Percentiles rank a stretch among this genome's conserved stretches.
phyloP scores from a whole-genome alignment of 805 yeast species.

The Saturnispora kantuleensis region DNA sequence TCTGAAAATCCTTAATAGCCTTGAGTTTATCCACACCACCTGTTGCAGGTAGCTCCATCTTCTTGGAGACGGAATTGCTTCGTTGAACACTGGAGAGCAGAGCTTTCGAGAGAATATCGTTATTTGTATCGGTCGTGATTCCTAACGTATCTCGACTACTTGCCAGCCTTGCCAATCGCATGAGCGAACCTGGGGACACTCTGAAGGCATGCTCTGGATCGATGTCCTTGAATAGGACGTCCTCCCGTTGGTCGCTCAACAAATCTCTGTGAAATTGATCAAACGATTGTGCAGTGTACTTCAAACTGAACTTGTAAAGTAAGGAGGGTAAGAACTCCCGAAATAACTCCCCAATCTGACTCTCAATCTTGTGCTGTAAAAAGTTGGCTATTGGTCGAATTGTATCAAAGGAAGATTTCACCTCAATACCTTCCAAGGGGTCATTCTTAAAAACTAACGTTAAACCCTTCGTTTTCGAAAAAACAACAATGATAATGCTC shows the following conservation, averaged over 20 bases:
- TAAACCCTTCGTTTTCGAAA: slow-evolving; percentile 70
- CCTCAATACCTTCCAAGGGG: slow-evolving; percentile 75
- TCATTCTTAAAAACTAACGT: slow-evolving; percentile 84
- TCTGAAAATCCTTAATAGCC: slow-evolving; percentile 5
- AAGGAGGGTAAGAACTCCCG: slow-evolving; percentile 78
- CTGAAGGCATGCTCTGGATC: slow-evolving; percentile 49
- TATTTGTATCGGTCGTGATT: slow-evolving; percentile 20
- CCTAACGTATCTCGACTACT: slow-evolving; percentile 69
- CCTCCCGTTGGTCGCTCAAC: slow-evolving; percentile 24
- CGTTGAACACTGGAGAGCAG: not conserved
- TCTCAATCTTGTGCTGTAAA: slow-evolving; percentile 73
- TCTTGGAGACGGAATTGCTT: slow-evolving; percentile 1
- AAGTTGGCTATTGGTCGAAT: slow-evolving; percentile 78
- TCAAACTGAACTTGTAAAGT: slow-evolving; percentile 63
- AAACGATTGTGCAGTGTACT: slow-evolving; percentile 39
- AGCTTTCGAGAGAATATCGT: not conserved
- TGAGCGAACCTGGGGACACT: slow-evolving; percentile 55
- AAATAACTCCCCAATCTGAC: slow-evolving; percentile 68
- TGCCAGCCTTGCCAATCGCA: slow-evolving; percentile 56
- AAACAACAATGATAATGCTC: slow-evolving; percentile 80
- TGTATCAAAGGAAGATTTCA: slow-evolving; percentile 77
- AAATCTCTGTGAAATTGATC: slow-evolving; percentile 30
- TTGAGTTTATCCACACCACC: not conserved
- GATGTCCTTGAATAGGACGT: slow-evolving; percentile 35
- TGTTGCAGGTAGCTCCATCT: not conserved